Percentiles rank a stretch among this genome's conserved stretches.
Evolutionary conservation across 2,329 filamentous ascomycete genomes (phyloP).

Genomic region (Trichocomaceae sp.): DNA sequence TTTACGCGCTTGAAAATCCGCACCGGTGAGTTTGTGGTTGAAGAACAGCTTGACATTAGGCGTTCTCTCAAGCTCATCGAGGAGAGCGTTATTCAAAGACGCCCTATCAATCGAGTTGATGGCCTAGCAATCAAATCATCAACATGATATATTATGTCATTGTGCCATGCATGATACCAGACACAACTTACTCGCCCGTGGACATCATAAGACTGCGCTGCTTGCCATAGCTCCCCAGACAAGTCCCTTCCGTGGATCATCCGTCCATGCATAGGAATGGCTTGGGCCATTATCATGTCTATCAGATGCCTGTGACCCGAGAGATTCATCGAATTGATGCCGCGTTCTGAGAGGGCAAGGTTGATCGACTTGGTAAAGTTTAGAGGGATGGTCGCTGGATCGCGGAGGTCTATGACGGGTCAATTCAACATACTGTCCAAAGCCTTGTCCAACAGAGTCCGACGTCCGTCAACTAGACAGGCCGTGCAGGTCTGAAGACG

Average conservation of each 20-base stretch:
- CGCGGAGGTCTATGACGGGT: constrained; percentile 64
- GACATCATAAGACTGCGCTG: constrained; percentile 82
- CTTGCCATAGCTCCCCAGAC: constrained; percentile 63
- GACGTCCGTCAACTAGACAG: too few relatives aligned
- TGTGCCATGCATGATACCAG: neutral
- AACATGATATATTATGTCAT: too few relatives aligned
- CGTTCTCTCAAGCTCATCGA: constrained; percentile 75
- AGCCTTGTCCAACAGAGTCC: neutral
- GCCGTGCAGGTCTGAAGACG: neutral
- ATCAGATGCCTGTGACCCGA: constrained; percentile 62
- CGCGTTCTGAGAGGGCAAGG: constrained; percentile 84
- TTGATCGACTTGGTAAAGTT: constrained; percentile 99
- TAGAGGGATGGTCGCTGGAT: constrained; percentile 72
- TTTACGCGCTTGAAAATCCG: constrained; percentile 69
- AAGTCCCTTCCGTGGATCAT: constrained; percentile 80
- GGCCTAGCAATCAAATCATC: constrained; percentile 44
- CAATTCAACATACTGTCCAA: neutral
- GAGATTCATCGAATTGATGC: constrained; percentile 77
- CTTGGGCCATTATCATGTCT: constrained; percentile 65
- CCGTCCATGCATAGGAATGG: constrained; percentile 88
- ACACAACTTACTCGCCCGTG: constrained; percentile 64
- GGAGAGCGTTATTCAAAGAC: constrained; percentile 71
- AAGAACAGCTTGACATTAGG: constrained; percentile 90
- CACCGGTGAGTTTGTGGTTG: constrained; percentile 85
- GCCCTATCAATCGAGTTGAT: constrained; percentile 83